Percentiles rank a stretch among this genome's conserved stretches.
Evolutionary conservation across 2,329 filamentous ascomycete genomes (phyloP).

Genomic region (Exophiala sp.): DNA sequence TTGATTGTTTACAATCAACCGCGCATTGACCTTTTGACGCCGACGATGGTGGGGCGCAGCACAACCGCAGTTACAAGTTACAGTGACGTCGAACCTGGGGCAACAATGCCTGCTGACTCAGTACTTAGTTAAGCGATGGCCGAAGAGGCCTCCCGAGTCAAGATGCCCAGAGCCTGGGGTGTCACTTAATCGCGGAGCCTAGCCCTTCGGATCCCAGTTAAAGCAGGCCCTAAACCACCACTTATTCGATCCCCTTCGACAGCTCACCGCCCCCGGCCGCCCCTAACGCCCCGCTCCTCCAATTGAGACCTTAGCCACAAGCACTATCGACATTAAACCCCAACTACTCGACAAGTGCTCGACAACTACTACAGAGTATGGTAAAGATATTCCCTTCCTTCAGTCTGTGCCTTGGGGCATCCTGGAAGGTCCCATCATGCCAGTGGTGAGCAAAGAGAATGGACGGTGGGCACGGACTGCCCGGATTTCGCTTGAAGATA

Average conservation of each 20-base stretch:
- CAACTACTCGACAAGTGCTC: too few species aligned
- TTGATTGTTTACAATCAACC: constrained; percentile 10
- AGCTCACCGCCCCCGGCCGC: not conserved
- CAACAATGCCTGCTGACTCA: not conserved
- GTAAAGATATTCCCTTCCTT: not conserved
- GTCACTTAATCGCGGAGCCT: not conserved
- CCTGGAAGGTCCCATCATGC: not conserved
- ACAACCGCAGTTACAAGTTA: not conserved
- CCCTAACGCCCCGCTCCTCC: not conserved
- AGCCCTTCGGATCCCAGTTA: not conserved
- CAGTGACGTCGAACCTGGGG: not conserved
- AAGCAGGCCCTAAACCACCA: too few species aligned
- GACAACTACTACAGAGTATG: too few species aligned
- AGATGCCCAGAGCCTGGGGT: not conserved
- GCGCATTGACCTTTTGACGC: constrained; percentile 12
- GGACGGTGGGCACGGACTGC: too few species aligned
- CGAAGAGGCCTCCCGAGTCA: not conserved
- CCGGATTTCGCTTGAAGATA: too few species aligned
- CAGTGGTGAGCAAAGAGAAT: too few species aligned
- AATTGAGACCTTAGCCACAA: too few species aligned
- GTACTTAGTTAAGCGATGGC: too few species aligned
- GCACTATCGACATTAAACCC: too few species aligned
- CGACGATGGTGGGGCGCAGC: not conserved
- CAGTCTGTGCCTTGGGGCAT: not conserved
- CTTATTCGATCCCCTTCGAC: too few species aligned